Conservation (phyloP, 768 basidiomycete genomes). For the Tulasnella sp. region DNA sequence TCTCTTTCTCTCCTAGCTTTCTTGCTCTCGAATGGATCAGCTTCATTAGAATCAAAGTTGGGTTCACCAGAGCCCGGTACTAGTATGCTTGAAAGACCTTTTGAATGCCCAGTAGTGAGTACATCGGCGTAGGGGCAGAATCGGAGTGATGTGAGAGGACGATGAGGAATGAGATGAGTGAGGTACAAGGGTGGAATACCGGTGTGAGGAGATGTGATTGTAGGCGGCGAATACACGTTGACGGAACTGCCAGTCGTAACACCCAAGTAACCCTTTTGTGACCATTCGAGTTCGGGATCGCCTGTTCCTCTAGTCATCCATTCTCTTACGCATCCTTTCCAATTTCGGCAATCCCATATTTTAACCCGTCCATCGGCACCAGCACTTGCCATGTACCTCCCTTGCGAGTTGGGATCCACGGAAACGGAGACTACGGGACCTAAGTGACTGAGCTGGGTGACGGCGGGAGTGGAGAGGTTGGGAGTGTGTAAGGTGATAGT, state of each 20-base stretch:
- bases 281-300: slow-evolving; percentile 62
- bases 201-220: slow-evolving; percentile 45
- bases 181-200: slow-evolving; percentile 72
- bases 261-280: slow-evolving; percentile 67
- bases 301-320: slow-evolving; percentile 59
- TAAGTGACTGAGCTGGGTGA: slow-evolving; percentile 80
- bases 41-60: slow-evolving; percentile 86
- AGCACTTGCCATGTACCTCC: slow-evolving; percentile 81
- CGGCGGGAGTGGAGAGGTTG: slow-evolving; percentile 80
- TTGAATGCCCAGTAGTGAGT: slow-evolving; percentile 58
- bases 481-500: slow-evolving; percentile 96
- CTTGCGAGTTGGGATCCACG: slow-evolving; percentile 60
- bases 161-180: slow-evolving; percentile 70
- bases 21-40: slow-evolving; percentile 86
- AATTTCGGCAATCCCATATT: slow-evolving; percentile 94
- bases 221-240: slow-evolving; percentile 65
- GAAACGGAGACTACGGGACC: slow-evolving; percentile 73
- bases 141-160: slow-evolving; percentile 59
- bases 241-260: slow-evolving; percentile 74
- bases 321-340: slow-evolving; percentile 74
- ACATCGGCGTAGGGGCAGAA: slow-evolving; percentile 87
- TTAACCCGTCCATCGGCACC: slow-evolving; percentile 84
- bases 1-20: slow-evolving; percentile 76
- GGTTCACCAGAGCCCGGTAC: slow-evolving; percentile 90
- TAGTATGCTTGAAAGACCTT: slow-evolving; percentile 71